Evolutionary conservation across 805 yeast genomes (phyloP).

Genomic region (Candida loeiensis): DNA sequence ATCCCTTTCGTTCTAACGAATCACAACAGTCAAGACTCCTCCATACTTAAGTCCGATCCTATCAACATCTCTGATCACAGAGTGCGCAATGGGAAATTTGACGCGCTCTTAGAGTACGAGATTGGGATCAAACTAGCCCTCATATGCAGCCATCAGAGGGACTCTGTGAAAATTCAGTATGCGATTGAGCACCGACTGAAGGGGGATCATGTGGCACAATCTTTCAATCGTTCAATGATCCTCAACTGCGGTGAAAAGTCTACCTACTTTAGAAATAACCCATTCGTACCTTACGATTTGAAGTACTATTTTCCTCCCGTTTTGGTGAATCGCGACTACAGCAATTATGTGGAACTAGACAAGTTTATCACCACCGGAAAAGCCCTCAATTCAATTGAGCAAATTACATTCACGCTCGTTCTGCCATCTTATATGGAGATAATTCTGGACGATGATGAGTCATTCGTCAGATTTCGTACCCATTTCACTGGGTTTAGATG

Average conservation of each 20-base stretch:
- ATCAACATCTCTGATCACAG: constrained; percentile 1
- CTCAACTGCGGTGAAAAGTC: constrained; percentile 30
- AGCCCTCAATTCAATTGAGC: neutral
- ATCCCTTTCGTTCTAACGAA: constrained; percentile 16
- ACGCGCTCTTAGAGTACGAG: constrained; percentile 18
- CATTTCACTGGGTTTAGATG: constrained; percentile 23
- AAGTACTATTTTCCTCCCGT: constrained; percentile 37
- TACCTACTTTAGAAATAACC: constrained; percentile 29
- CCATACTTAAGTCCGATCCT: constrained; percentile 1
- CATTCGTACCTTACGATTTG: constrained; percentile 33
- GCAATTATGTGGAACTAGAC: constrained; percentile 12
- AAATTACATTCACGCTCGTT: neutral
- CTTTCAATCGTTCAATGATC: constrained; percentile 13
- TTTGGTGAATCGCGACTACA: constrained; percentile 19
- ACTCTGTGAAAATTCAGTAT: constrained; percentile 10
- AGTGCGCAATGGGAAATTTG: constrained; percentile 6
- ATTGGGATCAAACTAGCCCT: constrained; percentile 22
- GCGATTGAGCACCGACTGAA: constrained; percentile 2
- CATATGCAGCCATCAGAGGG: constrained; percentile 18
- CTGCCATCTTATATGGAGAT: neutral
- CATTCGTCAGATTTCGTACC: constrained; percentile 16
- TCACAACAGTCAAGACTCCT: neutral
- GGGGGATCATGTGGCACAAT: neutral
- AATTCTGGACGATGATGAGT: constrained; percentile 10
- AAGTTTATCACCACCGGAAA: constrained; percentile 7